Evolutionary conservation across 2,329 filamentous ascomycete genomes (phyloP).

Genomic region (Hypomyces rosellus): DNA sequence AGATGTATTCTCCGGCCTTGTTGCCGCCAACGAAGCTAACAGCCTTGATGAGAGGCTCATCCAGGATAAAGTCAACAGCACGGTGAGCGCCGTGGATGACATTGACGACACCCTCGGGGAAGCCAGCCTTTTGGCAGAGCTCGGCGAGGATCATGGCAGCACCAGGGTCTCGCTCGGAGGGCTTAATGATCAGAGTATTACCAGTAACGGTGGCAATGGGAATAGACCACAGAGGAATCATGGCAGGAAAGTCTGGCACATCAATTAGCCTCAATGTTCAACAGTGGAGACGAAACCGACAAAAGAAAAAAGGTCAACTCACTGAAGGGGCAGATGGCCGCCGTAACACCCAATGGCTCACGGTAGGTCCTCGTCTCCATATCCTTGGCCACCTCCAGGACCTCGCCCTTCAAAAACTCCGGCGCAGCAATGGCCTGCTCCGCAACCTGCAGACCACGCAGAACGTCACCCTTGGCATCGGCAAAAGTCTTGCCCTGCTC

Average conservation of each 20-base stretch:
- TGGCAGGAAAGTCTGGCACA: constrained; percentile 71
- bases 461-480: constrained; percentile 74
- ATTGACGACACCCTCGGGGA: constrained; percentile 77
- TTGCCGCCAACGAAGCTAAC: constrained; percentile 83
- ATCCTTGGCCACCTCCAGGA: constrained; percentile 80
- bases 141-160: constrained; percentile 81
- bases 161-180: constrained; percentile 78
- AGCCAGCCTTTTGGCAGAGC: constrained; percentile 71
- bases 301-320: constrained; percentile 23
- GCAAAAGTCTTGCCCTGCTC: constrained; percentile 87
- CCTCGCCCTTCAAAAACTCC: constrained; percentile 74
- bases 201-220: constrained; percentile 78
- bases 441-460: constrained; percentile 76
- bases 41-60: constrained; percentile 79
- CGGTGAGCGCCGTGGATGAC: constrained; percentile 74
- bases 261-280: background rate
- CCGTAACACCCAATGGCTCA: constrained; percentile 74
- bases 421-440: constrained; percentile 77
- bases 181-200: constrained; percentile 80
- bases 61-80: constrained; percentile 80
- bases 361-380: constrained; percentile 83
- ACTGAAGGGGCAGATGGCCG: constrained; percentile 85
- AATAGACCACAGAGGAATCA: constrained; percentile 90
- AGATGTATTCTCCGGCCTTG: constrained; percentile 86
- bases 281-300: constrained; percentile 11